Evolutionary conservation across 441 rosid genomes (phyloP).

Genomic region (Rhodomyrtus psidioides): DNA sequence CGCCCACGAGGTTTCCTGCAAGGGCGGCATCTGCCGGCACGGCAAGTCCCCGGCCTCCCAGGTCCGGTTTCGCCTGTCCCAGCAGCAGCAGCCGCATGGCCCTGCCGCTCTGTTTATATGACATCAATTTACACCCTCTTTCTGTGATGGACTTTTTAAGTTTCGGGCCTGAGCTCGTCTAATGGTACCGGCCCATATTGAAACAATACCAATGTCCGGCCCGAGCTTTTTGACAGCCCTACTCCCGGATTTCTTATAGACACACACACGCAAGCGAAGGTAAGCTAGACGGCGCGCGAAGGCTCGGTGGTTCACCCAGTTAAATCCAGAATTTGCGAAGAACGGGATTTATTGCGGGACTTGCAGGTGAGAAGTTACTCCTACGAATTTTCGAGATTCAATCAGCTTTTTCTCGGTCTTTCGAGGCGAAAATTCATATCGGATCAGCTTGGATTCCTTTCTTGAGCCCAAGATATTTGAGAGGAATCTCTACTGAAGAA

Average conservation of each 20-base stretch:
- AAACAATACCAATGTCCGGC: too few relatives aligned
- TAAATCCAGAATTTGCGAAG: neutral
- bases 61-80: slow-evolving; percentile 90
- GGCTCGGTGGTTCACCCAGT: neutral
- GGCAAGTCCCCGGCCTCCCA: slow-evolving; percentile 88
- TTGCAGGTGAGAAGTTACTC: neutral
- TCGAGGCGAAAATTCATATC: neutral
- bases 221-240: too few relatives aligned
- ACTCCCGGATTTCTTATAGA: neutral
- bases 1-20: slow-evolving; percentile 45
- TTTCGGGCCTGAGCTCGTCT: too few relatives aligned
- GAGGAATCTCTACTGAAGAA: neutral
- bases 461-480: neutral
- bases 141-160: too few relatives aligned
- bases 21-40: slow-evolving; percentile 96
- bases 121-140: neutral
- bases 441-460: neutral
- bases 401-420: neutral
- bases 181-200: too few relatives aligned
- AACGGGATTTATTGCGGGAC: neutral
- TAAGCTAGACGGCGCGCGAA: neutral
- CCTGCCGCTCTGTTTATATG: neutral
- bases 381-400: neutral
- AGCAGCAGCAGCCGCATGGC: slow-evolving; percentile 17
- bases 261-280: neutral